A percentile compares a stretch with the other conserved stretches of the same genome.
Conservation (phyloP, 768 basidiomycete species). For the Myochromella boudieri region DNA sequence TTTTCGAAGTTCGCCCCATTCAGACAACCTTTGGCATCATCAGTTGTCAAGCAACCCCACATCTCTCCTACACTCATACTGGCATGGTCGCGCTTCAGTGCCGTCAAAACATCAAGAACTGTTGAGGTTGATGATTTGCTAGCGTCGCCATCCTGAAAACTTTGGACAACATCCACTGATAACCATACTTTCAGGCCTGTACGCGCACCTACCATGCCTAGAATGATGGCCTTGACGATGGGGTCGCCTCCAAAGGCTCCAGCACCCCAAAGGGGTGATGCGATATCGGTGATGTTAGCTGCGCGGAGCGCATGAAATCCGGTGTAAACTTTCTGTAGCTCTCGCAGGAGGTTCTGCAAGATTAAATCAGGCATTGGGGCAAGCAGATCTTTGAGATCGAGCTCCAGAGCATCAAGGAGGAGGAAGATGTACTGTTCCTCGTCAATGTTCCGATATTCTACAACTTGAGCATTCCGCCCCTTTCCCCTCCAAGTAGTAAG, state of each 20-base stretch:
- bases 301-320: constrained; percentile 23
- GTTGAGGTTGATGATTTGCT: neutral
- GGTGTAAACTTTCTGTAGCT: constrained; percentile 27
- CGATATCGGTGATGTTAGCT: constrained; percentile 21
- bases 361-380: constrained; percentile 22
- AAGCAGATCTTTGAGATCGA: constrained; percentile 17
- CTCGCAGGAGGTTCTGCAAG: constrained; percentile 23
- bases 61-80: constrained; percentile 7
- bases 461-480: constrained; percentile 23
- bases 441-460: neutral
- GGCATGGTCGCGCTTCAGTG: neutral
- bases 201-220: constrained; percentile 27
- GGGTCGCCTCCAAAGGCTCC: constrained; percentile 35
- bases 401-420: constrained; percentile 31
- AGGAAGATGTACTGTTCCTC: constrained; percentile 24
- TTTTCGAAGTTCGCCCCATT: constrained; percentile 5
- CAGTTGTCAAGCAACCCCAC: constrained; percentile 6
- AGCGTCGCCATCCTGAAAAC: neutral
- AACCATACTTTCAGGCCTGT: constrained; percentile 23
- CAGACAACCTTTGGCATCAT: constrained; percentile 3
- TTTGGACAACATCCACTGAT: constrained; percentile 21
- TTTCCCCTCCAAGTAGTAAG: constrained; percentile 25
- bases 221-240: constrained; percentile 28
- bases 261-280: constrained; percentile 31
- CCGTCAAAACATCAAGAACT: constrained; percentile 1